Base-by-base conservation (phyloP, 371 early-diverging fungal species). In the Mucor saturninus region DNA sequence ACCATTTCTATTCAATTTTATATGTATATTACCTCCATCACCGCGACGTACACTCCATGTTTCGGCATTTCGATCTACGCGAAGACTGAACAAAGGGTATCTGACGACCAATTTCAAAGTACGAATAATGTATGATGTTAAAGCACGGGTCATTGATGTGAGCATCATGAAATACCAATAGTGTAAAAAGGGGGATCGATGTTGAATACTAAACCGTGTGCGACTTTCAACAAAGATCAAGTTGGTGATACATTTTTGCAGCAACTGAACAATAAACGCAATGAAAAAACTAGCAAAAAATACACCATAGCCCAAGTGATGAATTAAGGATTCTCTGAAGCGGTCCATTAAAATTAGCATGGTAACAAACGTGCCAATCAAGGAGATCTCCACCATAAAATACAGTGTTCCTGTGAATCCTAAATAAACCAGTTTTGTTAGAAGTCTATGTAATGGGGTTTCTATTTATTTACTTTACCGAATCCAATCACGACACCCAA, bases 131-230 rank as follows among this genome's bases (percentile, higher is more conserved):
- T 79, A 82, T 3, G 83, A 79, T n/a, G 80, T 82, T 55, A 82
- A 61, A 14, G 80, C 80, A 3, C 78, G 64, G 1, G 83, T 79
- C 78, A 82, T 77, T 14, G 80, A 77, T 0, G 78, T 76, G 45
- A 82, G 68, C 83, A 82, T 77, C 77, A 82, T 77, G 57, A 82
- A 79, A 32, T 76, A 82, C 72, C 77, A 77, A 45, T 82, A 82
- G 31, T 82, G 83, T 21, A 79, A 64, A 5, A 82, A 67, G 1
- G 77, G 80, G 4, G 76, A 65, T 11, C 83, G 62, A 39, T 77
- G 69, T 38, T 77, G 74, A 5, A 79, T 45, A 21, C 56, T 69
- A 32, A 79, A 77, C 14, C 69, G 55, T 4, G 74, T 66, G 1
- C 66, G 53, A 38, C 50, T 64, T 49, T 74, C 72, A 13, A 82